phyloP scores from a whole-genome alignment of 345 rosid genomes.

The Gossypium herbaceum region DNA sequence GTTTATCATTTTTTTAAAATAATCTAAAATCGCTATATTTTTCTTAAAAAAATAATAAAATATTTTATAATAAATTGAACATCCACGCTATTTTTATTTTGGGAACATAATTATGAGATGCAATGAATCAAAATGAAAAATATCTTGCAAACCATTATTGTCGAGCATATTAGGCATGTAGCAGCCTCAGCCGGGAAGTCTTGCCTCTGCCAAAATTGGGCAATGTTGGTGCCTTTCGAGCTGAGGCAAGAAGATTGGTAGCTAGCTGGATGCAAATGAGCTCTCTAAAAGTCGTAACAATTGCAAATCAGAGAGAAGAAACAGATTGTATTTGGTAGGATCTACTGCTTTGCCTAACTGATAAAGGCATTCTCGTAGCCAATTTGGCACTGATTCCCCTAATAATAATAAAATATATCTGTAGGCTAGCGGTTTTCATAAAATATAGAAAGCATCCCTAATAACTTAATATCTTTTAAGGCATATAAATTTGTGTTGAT shows the following conservation, averaged over 20 bases:
- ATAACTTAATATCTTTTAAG: background rate
- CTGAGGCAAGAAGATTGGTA: background rate
- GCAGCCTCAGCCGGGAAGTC: background rate
- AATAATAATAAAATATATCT: background rate
- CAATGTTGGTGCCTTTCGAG: background rate
- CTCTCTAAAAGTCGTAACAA: background rate
- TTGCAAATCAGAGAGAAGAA: background rate
- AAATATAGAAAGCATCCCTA: background rate
- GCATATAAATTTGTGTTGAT: too few relatives aligned
- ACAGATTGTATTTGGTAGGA: background rate
- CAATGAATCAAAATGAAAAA: too few relatives aligned
- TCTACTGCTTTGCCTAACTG: constrained; percentile 17
- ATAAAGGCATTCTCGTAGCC: constrained; percentile 9
- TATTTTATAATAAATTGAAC: too few relatives aligned
- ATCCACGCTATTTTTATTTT: too few relatives aligned
- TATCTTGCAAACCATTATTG: too few relatives aligned
- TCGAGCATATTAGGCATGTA: background rate
- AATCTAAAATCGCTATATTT: too few relatives aligned
- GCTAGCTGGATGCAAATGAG: constrained; percentile 1
- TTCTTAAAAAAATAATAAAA: too few relatives aligned
- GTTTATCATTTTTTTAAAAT: too few relatives aligned
- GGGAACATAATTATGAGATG: too few relatives aligned
- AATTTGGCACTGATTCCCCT: constrained; percentile 3
- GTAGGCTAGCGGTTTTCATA: background rate
- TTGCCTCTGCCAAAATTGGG: background rate